A percentile compares a stretch with the other conserved stretches of the same genome.
phyloP scores from a whole-genome alignment of 2,329 filamentous ascomycete species.

The Parafenestella ontariensis region DNA sequence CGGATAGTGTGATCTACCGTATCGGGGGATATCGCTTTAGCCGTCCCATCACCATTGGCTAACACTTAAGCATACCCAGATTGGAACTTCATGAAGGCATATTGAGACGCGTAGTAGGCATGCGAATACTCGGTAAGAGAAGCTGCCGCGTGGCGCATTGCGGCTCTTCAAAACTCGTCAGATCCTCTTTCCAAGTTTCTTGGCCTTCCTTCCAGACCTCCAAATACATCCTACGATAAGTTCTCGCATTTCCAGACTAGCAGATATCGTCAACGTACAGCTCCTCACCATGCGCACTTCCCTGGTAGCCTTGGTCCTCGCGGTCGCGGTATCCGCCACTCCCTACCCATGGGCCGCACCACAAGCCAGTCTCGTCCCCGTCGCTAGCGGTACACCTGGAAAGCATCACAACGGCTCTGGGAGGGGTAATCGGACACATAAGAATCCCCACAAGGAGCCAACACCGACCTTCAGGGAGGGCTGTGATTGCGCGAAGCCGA shows the following conservation, averaged over 20 bases:
- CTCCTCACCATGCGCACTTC: conserved; percentile 26
- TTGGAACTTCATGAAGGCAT: conserved; percentile 14
- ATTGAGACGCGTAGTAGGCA: conserved; percentile 18
- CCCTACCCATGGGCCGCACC: conserved; percentile 26
- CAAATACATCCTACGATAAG: neutral
- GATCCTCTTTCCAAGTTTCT: neutral
- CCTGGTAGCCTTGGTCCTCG: conserved; percentile 21
- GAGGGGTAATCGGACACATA: conserved; percentile 14
- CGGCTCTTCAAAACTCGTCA: conserved; percentile 7
- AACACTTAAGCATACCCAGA: conserved; percentile 5
- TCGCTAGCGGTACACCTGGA: neutral
- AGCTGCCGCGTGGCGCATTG: conserved; percentile 11
- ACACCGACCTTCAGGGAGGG: conserved; percentile 34
- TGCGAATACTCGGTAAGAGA: conserved; percentile 1
- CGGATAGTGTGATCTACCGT: neutral
- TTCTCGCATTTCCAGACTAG: neutral
- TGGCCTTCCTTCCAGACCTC: neutral
- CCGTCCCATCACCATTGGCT: conserved; percentile 12
- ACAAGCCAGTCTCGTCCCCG: conserved; percentile 7
- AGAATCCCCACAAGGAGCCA: conserved; percentile 34
- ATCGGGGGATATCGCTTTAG: conserved; percentile 8
- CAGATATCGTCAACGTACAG: neutral
- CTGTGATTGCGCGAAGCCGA: conserved; percentile 33
- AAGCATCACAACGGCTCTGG: neutral
- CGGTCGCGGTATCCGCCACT: conserved; percentile 19